Percentiles rank a stretch among this genome's conserved stretches.
Conservation (phyloP, 257 asterid genomes). For the Solanum chiquidenum region DNA sequence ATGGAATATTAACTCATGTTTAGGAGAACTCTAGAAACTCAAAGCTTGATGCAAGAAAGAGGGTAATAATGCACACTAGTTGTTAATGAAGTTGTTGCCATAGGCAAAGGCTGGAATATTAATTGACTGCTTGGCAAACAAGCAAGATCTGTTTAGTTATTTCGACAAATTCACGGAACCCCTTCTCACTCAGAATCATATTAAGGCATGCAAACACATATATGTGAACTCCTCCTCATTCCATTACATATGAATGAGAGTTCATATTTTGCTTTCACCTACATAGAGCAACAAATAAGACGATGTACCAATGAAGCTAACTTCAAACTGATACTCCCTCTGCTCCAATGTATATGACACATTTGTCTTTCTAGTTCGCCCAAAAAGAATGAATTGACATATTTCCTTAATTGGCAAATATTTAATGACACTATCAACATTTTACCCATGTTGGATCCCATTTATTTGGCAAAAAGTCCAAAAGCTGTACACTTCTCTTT, state of each 20-base stretch:
- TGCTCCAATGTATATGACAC: not conserved
- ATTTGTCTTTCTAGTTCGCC: not conserved
- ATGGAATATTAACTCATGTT: not conserved
- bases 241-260: not conserved
- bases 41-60: not conserved
- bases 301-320: not conserved
- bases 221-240: not conserved
- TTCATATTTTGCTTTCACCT: not conserved
- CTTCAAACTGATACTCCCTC: not conserved
- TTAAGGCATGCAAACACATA: not conserved
- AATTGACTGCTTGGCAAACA: not conserved
- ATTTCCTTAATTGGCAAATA: not conserved
- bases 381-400: not conserved
- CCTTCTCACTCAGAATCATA: not conserved
- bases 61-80: not conserved
- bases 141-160: not conserved
- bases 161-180: not conserved
- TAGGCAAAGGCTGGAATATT: not conserved
- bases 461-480: not conserved
- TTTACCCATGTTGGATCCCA: not conserved
- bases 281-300: not conserved
- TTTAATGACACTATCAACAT: not conserved
- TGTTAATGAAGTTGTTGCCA: not conserved
- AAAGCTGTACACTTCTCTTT: not conserved
- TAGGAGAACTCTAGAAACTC: not conserved